Base-by-base conservation (phyloP, 768 basidiomycete genomes). In the Auricularia sp. region DNA sequence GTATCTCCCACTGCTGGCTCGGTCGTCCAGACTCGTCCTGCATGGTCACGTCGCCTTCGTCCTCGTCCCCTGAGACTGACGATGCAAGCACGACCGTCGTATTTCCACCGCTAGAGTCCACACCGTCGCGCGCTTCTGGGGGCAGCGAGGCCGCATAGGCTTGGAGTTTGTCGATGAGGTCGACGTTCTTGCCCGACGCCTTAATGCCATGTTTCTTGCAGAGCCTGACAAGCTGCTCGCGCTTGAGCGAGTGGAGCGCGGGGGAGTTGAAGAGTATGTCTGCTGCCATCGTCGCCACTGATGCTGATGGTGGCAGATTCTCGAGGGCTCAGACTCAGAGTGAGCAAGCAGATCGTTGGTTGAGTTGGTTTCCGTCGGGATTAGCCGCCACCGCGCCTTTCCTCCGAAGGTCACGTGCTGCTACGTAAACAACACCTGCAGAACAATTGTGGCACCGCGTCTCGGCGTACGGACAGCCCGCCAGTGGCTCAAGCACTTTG, bases 151-250 rank as follows among this genome's bases (percentile, higher is more conserved):
- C 75, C 4, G 90, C 89, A 71, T 89, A 88, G 63, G 80, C 74
- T 74, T 85, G 85, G 44, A 94, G 79, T 62, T 83, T 82, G 44
- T 84, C 79, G 67, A 94, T 81, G 65, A 94, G 79, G 3, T 92
- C 89, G 3, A 76, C 73, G 69, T 87, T 93, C 81, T 92, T 93
- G 21, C 92, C 91, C 18, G 81, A 80, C 0, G 88, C 90, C 74
- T 90, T 92, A 71, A 94, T 79, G 0, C 84, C 79, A 72, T 94
- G 89, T 36, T 86, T 82, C 74, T 92, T 92, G 84, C 91, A 94
- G 62, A 94, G 80, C 67, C 89, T 90, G 63, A 90, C 81, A 54
- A 93, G 88, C 71, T 94, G 91, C 58, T 89, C 86, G 61, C 92
- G 87, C 72, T 90, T 92, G 54, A 94, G 82, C 24, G 90, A 88